Evolutionary conservation across 1,284 basidiomycete genomes (phyloP).

Genomic region (Boletellus deceptivus): DNA sequence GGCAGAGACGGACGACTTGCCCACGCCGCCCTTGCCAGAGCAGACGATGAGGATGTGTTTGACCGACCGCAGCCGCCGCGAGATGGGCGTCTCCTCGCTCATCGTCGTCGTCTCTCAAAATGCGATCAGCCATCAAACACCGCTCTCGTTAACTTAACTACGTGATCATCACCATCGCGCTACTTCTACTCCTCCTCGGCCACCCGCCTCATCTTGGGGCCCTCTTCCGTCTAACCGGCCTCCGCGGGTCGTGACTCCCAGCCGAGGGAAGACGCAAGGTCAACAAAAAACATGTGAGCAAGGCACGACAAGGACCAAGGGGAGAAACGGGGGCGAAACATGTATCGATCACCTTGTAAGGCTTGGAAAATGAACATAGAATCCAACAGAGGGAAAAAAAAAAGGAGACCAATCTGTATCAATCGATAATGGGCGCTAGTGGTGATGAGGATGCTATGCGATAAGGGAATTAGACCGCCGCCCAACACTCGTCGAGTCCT

Average conservation of each 20-base stretch:
- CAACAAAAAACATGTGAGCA: conserved; percentile 42
- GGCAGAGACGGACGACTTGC: conserved; percentile 93
- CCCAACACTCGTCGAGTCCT: conserved; percentile 19
- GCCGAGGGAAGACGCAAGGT: conserved; percentile 64
- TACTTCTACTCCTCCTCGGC: conserved; percentile 7
- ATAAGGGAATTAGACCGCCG: conserved; percentile 33
- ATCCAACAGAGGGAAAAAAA: conserved; percentile 17
- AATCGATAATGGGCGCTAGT: conserved; percentile 36
- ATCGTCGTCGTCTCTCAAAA: conserved; percentile 18
- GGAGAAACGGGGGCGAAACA: conserved; percentile 20
- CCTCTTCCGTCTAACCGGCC: conserved; percentile 70
- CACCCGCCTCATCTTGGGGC: conserved; percentile 42
- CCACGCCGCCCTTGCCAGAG: conserved; percentile 97
- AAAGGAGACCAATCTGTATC: conserved; percentile 28
- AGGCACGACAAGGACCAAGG: conserved; percentile 29
- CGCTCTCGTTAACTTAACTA: conserved; percentile 1
- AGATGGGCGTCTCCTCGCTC: conserved; percentile 52
- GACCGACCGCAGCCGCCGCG: conserved; percentile 65
- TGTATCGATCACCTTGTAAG: conserved; percentile 23
- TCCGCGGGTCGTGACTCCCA: conserved; percentile 36
- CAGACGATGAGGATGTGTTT: conserved; percentile 92
- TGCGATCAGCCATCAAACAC: not conserved
- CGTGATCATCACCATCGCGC: conserved; percentile 4
- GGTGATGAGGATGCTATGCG: conserved; percentile 21
- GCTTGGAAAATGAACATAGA: conserved; percentile 25